Base-by-base conservation (phyloP, 2,329 filamentous ascomycete genomes). In the Diaporthe vaccinii region DNA sequence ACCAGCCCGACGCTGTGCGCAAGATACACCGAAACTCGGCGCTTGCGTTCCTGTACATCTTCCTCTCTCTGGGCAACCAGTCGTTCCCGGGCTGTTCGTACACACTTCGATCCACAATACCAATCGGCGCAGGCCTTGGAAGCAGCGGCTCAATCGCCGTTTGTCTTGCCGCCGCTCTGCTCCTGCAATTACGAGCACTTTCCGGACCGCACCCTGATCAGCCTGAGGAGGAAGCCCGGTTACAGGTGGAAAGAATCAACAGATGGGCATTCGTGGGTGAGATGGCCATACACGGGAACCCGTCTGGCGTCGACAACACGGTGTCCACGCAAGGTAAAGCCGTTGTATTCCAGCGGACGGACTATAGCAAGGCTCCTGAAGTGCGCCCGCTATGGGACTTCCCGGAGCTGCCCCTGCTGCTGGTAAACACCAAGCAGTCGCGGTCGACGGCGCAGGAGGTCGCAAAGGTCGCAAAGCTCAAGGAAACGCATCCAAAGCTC, bases 181-280 rank as follows among this genome's bases (percentile, higher is more conserved):
- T 98, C 17, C 87, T 97, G 73, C 97, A 98, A 83, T 93, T 97
- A 77, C 93, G 96, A 70, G 95, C 96, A 3, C 88, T 99, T 8
- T 93, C 95, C 1, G 95, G 95, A 0, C 97, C 97, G 1, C 96
- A 98, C 82, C 94, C 94, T 0, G 96, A 98, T 80, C 96, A 98
- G 83, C 95, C 95, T 5, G 85, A 92, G 0, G 92, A 95, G 73
- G 97, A 99, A 85, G 95, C 95, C n/a, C 92, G 94, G 76, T 85
- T 95, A 58, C 96, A 99, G 82, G 90, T 98, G 41, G 96, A 98
- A 85, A 92, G 96, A 78, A 98, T 99, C 85, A 99, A 99, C 84
- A 91, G 94, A 77, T 99, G 97, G 97, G 96, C 97, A 0, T 98
- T 98, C 84, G 97, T 99, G 0, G 94, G 94, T 34, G 97, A 99